Conservation (phyloP, 2,329 filamentous ascomycete genomes). For the Hymenoscyphus infarciens region DNA sequence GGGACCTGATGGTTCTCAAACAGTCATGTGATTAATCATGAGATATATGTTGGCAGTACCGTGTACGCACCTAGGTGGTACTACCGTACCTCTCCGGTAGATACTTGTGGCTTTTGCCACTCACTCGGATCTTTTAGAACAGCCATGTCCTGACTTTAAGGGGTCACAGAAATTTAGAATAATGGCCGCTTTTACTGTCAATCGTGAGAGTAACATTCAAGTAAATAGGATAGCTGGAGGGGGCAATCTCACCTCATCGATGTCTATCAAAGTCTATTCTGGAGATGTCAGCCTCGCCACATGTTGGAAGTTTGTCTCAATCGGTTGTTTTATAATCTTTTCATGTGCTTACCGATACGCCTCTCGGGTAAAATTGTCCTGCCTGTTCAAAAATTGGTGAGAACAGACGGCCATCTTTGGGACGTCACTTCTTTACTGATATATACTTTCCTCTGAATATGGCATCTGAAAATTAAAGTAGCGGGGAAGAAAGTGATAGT, state of each 20-base stretch:
- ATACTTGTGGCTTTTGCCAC: no score
- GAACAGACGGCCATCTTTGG: no score
- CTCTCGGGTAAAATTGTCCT: neutral
- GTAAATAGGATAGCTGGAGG: no score
- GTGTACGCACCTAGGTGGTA: no score
- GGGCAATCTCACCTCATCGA: conserved; percentile 1
- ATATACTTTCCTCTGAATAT: neutral
- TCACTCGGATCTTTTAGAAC: neutral
- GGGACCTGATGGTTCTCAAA: neutral
- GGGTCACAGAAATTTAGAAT: no score
- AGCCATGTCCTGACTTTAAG: neutral
- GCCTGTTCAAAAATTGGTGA: neutral
- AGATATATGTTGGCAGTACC: no score
- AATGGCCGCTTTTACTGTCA: no score
- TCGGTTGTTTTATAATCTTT: conserved; percentile 1
- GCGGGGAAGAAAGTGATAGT: neutral
- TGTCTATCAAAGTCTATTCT: neutral
- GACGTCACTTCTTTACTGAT: no score
- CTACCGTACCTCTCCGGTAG: no score
- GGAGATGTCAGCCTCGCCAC: neutral
- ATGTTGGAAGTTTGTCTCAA: neutral
- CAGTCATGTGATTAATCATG: neutral
- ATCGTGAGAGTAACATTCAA: no score
- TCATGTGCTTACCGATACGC: neutral
- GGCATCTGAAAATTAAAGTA: neutral